Evolutionary conservation across 805 yeast species (phyloP), one percentile per base, ranked within the genome.

Genomic region (Myxozyma neglecta): DNA sequence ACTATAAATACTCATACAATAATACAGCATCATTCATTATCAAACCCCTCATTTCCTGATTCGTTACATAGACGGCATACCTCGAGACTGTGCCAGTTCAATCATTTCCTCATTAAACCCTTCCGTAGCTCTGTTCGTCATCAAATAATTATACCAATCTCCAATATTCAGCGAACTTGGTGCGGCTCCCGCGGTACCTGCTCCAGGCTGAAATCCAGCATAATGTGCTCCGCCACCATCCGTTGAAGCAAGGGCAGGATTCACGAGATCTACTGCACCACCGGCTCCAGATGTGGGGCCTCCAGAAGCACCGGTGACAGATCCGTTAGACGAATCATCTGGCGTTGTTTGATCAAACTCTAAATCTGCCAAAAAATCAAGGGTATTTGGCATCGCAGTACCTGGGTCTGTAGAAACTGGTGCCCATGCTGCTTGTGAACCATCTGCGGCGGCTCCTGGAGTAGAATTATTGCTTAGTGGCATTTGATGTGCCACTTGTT

Each of bases 111-210:
- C 66, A 34, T 34, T 35, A 24, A 55, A 51, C 37, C 47, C 57
- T 29, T 50, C 60, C 20, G 55, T 20, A 3, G 50, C 49, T 14
- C 47, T 37, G 37, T 68, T 69, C 32, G 68, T 56, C 59, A 71
- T 65, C 53, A 75, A 62, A 60, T 70, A 76, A 52, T 76, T 73
- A 66, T 75, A 76, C 79, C 78, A 73, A 62, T 77, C 79, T 18
- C 73, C 73, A 65, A 76, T 68, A 59, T 70, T 70, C 53, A 76
- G 60, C 40, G 76, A 65, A 59, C 68, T 72, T 1, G 77, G 78
- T 8, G 69, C 58, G 11, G 64, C 67, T 43, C 64, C 66, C 59
- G 32, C 29, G 2, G 29, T 24, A 24, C 29, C 29, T 24, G 6
- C 45, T 14, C 24, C 46, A 11, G 48, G 2, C 11, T 53, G 39